phyloP scores from a whole-genome alignment of 2,329 filamentous ascomycete genomes.

The Fusarium mangiferae region DNA sequence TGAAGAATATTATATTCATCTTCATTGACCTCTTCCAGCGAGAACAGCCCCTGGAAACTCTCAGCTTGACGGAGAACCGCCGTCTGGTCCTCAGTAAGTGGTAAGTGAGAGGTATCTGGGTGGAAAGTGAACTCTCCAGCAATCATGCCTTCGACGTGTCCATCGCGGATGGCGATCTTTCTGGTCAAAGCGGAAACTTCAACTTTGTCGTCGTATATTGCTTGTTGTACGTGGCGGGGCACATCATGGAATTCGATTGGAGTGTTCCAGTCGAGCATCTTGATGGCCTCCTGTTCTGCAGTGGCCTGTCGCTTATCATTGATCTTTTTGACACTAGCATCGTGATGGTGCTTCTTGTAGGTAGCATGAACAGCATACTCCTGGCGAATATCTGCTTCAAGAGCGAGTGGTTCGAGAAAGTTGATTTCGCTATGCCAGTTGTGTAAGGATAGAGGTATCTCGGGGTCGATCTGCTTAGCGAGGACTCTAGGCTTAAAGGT shows the following conservation, averaged over 20 bases:
- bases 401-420: constrained; percentile 11
- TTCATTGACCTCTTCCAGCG: background rate
- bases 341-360: background rate
- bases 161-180: constrained; percentile 28
- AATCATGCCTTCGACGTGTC: constrained; percentile 26
- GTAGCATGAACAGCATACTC: constrained; percentile 1
- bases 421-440: background rate
- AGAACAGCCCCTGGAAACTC: background rate
- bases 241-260: background rate
- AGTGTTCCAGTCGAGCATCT: background rate
- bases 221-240: background rate
- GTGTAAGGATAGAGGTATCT: background rate
- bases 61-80: constrained; percentile 19
- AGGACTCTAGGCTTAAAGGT: background rate
- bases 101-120: constrained; percentile 20
- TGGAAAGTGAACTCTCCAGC: constrained; percentile 32
- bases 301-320: background rate
- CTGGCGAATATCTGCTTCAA: constrained; percentile 4
- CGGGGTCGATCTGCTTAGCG: constrained; percentile 9
- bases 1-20: background rate
- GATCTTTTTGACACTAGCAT: background rate
- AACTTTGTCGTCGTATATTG: constrained; percentile 14
- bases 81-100: constrained; percentile 24
- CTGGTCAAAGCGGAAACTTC: constrained; percentile 10
- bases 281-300: background rate